These are phyloP conservation scores for Trichoderma aggressivum DNA, from an alignment of 2,329 filamentous ascomycete genomes.

Conservation along the genomic window DNA sequence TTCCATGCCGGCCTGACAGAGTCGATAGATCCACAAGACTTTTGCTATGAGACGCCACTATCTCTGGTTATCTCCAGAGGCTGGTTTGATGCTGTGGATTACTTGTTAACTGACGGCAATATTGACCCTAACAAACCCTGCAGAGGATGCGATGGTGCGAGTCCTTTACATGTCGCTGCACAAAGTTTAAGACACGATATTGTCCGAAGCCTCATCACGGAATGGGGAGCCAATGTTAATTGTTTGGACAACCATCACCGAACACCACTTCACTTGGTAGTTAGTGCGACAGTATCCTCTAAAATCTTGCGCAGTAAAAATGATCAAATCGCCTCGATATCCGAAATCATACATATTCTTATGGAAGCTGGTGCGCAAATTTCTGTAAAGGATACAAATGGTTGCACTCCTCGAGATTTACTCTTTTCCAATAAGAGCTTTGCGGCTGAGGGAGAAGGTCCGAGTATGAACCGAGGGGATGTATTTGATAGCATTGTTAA, in stretches of 20 bases:
- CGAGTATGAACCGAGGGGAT: too few relatives aligned
- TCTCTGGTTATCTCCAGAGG: not conserved
- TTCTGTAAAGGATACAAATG: not conserved
- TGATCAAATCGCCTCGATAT: accelerated
- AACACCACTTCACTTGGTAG: not conserved
- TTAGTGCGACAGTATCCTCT: accelerated
- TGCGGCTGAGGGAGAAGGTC: accelerated
- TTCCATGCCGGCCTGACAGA: accelerated
- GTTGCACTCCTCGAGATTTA: not conserved
- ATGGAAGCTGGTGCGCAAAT: not conserved
- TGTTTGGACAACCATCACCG: not conserved
- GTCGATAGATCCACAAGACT: not conserved
- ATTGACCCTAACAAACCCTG: not conserved
- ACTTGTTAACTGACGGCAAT: not conserved
- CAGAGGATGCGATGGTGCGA: not conserved
- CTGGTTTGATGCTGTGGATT: not conserved
- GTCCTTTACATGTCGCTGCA: not conserved
- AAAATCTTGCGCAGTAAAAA: accelerated
- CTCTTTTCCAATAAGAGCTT: not conserved
- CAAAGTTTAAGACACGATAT: not conserved
- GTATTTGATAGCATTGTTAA: too few relatives aligned
- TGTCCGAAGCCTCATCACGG: not conserved
- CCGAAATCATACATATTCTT: not conserved
- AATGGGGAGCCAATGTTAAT: not conserved
- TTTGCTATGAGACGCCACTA: not conserved